phyloP scores from a whole-genome alignment of 2,329 filamentous ascomycete species.

The Epichloe coenophiala region DNA sequence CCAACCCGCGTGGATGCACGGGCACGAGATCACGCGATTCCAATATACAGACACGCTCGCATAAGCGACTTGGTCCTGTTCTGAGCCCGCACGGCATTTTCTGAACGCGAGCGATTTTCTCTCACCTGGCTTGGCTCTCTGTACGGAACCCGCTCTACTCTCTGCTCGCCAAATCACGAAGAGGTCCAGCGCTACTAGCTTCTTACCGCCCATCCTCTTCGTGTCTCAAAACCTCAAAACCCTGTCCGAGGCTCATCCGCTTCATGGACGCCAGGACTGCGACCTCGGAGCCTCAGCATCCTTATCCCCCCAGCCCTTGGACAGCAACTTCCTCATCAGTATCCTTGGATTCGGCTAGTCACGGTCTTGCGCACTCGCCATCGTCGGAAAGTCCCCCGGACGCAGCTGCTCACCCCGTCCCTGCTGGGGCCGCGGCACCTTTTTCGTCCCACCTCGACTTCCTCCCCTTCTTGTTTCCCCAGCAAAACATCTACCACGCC shows the following conservation, averaged over 20 bases:
- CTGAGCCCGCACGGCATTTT: background rate
- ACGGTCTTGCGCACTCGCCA: constrained; percentile 13
- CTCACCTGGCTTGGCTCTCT: background rate
- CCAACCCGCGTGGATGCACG: constrained; percentile 3
- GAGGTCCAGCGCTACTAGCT: background rate
- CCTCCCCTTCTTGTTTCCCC: constrained; percentile 43
- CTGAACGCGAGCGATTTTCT: background rate
- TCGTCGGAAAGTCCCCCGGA: constrained; percentile 20
- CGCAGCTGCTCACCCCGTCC: constrained; percentile 10
- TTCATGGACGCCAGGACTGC: constrained; percentile 27
- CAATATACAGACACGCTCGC: background rate
- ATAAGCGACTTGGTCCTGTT: background rate
- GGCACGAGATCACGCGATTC: background rate
- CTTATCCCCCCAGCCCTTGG: constrained; percentile 23
- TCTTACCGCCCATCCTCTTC: background rate
- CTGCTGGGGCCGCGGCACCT: constrained; percentile 15
- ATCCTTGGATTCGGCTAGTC: constrained; percentile 12
- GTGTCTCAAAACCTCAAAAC: background rate
- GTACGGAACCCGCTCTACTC: background rate
- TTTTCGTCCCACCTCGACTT: constrained; percentile 36
- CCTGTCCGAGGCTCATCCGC: constrained; percentile 10
- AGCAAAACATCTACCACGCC: constrained; percentile 47
- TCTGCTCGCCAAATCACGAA: background rate
- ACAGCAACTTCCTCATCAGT: constrained; percentile 15
- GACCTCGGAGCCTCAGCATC: constrained; percentile 24